phyloP scores from a whole-genome alignment of 768 basidiomycete genomes.

The Gautieria morchelliformis region DNA sequence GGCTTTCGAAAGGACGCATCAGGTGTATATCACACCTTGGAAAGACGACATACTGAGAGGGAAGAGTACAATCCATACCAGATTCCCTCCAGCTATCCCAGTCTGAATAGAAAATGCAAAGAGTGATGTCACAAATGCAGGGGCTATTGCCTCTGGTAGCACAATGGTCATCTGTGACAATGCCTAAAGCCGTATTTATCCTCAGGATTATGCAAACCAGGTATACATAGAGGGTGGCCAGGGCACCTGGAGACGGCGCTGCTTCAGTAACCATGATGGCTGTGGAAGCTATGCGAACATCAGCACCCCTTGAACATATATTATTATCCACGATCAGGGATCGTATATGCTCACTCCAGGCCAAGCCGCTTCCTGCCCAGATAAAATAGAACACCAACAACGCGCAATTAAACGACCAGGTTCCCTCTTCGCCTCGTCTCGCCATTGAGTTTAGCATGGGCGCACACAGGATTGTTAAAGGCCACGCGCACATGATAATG shows the following conservation, averaged over 20 bases:
- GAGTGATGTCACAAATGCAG: constrained; percentile 11
- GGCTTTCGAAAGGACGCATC: constrained; percentile 3
- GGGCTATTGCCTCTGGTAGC: constrained; percentile 12
- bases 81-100: constrained; percentile 10
- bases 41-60: constrained; percentile 5
- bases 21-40: background rate
- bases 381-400: constrained; percentile 6
- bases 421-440: background rate
- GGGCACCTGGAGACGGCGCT: constrained; percentile 10
- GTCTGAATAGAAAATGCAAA: constrained; percentile 13
- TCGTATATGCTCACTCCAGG: constrained; percentile 8
- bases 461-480: constrained; percentile 1
- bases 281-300: constrained; percentile 1
- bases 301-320: background rate
- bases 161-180: constrained; percentile 13
- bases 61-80: constrained; percentile 13
- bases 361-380: constrained; percentile 5
- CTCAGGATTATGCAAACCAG: background rate
- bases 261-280: constrained; percentile 10
- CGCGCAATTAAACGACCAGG: background rate
- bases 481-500: constrained; percentile 3
- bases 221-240: constrained; percentile 11
- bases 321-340: background rate
- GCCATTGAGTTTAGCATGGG: constrained; percentile 8
- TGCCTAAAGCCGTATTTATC: background rate